These are phyloP conservation scores for Suhomyces bokatorum DNA, from an alignment of 1,139 yeast species.

Conservation along the genomic window DNA sequence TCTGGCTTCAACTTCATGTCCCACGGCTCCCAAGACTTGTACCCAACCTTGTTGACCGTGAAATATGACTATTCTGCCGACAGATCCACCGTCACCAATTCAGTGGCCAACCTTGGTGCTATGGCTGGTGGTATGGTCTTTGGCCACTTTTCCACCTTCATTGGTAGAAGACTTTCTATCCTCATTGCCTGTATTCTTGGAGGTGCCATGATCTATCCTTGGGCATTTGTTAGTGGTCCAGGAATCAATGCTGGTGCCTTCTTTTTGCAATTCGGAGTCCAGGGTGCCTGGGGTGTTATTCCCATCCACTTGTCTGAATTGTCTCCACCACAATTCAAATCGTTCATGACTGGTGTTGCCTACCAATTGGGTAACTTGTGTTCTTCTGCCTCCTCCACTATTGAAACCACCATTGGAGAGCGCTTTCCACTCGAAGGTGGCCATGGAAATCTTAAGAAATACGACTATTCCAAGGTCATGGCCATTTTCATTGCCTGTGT, in stretches of 20 bases:
- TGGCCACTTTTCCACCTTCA: slow-evolving; percentile 60
- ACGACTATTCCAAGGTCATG: slow-evolving; percentile 58
- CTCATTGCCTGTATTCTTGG: slow-evolving; percentile 61
- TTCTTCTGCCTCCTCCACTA: slow-evolving; percentile 81
- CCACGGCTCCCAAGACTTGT: slow-evolving; percentile 74
- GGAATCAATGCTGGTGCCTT: slow-evolving; percentile 78
- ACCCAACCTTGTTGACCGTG: slow-evolving; percentile 60
- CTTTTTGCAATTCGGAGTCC: slow-evolving; percentile 77
- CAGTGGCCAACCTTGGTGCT: slow-evolving; percentile 73
- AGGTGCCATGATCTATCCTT: slow-evolving; percentile 66
- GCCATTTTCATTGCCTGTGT: slow-evolving; percentile 81
- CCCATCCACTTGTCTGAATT: slow-evolving; percentile 78
- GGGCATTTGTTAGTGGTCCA: slow-evolving; percentile 59
- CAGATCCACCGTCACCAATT: slow-evolving; percentile 64
- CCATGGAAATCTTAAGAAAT: slow-evolving; percentile 10
- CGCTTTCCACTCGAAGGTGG: slow-evolving; percentile 46
- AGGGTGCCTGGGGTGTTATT: slow-evolving; percentile 87
- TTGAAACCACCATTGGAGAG: slow-evolving; percentile 74
- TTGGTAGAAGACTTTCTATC: slow-evolving; percentile 59
- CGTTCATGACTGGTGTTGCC: slow-evolving; percentile 72
- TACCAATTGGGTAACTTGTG: slow-evolving; percentile 85
- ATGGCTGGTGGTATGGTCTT: slow-evolving; percentile 61
- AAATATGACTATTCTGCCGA: slow-evolving; percentile 53
- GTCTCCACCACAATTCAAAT: slow-evolving; percentile 72
- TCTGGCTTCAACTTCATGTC: slow-evolving; percentile 58